Evolutionary conservation across 73 alveolate genomes (phyloP).

Genomic region (Paramecium biaurelia): DNA sequence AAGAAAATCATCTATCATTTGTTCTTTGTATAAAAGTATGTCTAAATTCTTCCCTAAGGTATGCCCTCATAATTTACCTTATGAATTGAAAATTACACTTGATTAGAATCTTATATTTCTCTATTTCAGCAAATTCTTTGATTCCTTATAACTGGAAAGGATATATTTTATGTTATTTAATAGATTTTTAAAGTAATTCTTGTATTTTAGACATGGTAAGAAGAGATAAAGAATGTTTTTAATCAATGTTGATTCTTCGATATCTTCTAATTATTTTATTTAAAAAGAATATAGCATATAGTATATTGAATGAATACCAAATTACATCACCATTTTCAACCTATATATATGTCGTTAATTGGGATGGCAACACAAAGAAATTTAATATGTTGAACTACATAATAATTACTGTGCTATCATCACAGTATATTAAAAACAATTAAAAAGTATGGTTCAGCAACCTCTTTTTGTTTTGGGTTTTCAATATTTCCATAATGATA

Average conservation of each 20-base stretch:
- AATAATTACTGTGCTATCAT: background rate
- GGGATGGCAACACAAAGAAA: background rate
- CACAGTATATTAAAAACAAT: background rate
- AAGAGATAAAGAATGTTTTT: background rate
- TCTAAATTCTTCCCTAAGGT: background rate
- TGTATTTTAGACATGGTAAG: background rate
- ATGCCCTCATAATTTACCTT: background rate
- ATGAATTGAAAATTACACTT: background rate
- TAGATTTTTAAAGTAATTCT: background rate
- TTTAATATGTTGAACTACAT: background rate
- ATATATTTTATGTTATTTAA: background rate
- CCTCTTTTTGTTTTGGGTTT: background rate
- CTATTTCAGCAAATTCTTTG: background rate
- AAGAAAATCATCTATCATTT: background rate
- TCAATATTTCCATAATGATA: background rate
- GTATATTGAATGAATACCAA: background rate
- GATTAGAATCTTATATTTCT: background rate
- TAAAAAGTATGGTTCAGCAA: background rate
- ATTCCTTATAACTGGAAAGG: background rate
- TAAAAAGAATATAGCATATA: background rate
- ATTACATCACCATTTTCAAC: background rate
- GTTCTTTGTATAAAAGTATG: conserved; percentile 4
- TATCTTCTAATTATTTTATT: background rate
- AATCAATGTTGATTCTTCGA: background rate
- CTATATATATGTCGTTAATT: background rate